Percentiles rank a stretch among this genome's conserved stretches.
phyloP scores from a whole-genome alignment of 169 alveolate species.

The Eimeria acervulina region DNA sequence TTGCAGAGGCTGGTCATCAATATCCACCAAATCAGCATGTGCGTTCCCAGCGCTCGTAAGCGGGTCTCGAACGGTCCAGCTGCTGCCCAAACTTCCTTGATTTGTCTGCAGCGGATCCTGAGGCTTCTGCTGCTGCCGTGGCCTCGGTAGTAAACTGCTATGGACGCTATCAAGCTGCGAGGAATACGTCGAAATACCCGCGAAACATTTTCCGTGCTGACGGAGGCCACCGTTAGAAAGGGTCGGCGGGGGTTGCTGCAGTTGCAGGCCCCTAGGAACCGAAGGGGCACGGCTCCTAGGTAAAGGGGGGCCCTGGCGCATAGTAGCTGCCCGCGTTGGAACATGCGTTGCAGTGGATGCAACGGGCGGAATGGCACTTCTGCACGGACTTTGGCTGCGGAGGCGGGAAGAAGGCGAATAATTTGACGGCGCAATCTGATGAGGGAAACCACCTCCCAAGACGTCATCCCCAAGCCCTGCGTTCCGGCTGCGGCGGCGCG shows the following conservation, averaged over 20 bases:
- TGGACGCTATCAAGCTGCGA: constrained; percentile 10
- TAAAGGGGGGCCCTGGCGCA: constrained; percentile 70
- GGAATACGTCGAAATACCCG: not conserved
- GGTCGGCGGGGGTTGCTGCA: not conserved
- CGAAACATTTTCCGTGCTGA: not conserved
- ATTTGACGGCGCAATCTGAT: not conserved
- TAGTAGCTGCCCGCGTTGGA: not conserved
- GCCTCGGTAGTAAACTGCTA: not conserved
- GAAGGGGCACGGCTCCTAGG: constrained; percentile 34
- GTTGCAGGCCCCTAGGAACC: not conserved
- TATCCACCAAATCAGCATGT: constrained; percentile 28
- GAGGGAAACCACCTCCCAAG: not conserved
- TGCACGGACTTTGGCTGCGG: constrained; percentile 64
- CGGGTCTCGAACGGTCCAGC: constrained; percentile 76
- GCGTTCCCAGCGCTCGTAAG: constrained; percentile 59
- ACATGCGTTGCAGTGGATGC: not conserved
- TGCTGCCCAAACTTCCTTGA: constrained; percentile 47
- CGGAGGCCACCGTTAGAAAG: not conserved
- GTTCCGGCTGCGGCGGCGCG: constrained; percentile 74
- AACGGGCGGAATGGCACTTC: not conserved
- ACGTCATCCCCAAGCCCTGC: not conserved
- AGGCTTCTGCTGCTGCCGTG: not conserved
- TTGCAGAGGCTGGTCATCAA: constrained; percentile 44
- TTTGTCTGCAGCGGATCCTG: not conserved
- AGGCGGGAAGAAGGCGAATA: constrained; percentile 7